phyloP scores from a whole-genome alignment of 1,139 yeast genomes.

The Debaryomyces fabryi region DNA sequence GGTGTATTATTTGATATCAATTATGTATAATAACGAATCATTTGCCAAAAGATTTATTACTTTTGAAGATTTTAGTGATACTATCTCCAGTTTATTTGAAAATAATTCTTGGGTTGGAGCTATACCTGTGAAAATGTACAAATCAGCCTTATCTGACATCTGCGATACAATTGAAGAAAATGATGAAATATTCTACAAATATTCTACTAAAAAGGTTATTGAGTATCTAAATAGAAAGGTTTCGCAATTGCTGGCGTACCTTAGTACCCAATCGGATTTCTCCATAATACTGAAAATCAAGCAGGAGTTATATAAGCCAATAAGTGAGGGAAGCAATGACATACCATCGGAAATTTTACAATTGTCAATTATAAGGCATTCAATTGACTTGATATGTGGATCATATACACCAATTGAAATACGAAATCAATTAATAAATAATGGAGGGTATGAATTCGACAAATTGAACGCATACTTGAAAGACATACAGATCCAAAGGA shows the following conservation, averaged over 20 bases:
- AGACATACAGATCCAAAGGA: constrained; percentile 28
- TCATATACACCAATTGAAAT: constrained; percentile 26
- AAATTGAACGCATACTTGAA: constrained; percentile 33
- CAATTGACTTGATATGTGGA: constrained; percentile 35
- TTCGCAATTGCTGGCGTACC: constrained; percentile 25
- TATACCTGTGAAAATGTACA: constrained; percentile 28
- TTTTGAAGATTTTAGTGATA: constrained; percentile 53
- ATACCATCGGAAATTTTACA: constrained; percentile 34
- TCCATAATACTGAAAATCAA: constrained; percentile 16
- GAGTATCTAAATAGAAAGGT: constrained; percentile 35
- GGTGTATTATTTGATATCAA: constrained; percentile 42
- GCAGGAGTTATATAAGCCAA: constrained; percentile 26
- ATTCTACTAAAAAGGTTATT: constrained; percentile 35
- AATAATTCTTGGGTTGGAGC: constrained; percentile 27
- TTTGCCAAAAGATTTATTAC: constrained; percentile 40
- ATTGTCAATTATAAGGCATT: constrained; percentile 23
- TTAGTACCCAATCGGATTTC: constrained; percentile 17
- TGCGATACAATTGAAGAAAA: constrained; percentile 52
- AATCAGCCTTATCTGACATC: constrained; percentile 30
- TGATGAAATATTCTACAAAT: constrained; percentile 52
- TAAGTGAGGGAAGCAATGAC: constrained; percentile 15
- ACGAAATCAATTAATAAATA: constrained; percentile 18
- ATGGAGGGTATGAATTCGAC: constrained; percentile 27
- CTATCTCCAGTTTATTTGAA: constrained; percentile 23
- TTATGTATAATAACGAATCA: constrained; percentile 34